These are phyloP conservation scores for Fusarium austroafricanum DNA, from an alignment of 2,329 filamentous ascomycete genomes.

Conservation along the genomic window DNA sequence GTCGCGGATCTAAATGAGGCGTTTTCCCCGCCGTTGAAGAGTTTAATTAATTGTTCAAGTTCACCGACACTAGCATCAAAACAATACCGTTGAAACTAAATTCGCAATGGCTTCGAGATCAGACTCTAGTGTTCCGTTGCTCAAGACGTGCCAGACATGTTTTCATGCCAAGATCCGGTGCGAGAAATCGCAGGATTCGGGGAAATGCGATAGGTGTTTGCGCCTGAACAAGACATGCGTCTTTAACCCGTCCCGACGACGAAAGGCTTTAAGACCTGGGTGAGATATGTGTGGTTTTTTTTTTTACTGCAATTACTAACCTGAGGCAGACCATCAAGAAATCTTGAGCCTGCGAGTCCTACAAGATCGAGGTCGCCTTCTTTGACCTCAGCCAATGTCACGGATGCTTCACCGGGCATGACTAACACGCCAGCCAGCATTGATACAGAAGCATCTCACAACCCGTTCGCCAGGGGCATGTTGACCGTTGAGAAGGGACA, in stretches of 20 bases:
- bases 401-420: slow-evolving; percentile 3
- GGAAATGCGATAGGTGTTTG: slow-evolving; percentile 49
- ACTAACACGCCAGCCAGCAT: slow-evolving; percentile 17
- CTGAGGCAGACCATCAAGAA: slow-evolving; percentile 18
- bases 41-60: slow-evolving; percentile 12
- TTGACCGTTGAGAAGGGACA: slow-evolving; percentile 42
- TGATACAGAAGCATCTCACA: slow-evolving; percentile 34
- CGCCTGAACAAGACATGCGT: slow-evolving; percentile 49
- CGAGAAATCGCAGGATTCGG: slow-evolving; percentile 50
- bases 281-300: not conserved
- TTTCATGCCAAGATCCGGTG: slow-evolving; percentile 53
- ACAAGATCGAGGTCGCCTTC: slow-evolving; percentile 33
- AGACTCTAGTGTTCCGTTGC: slow-evolving; percentile 22
- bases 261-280: slow-evolving; percentile 38
- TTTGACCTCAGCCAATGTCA: slow-evolving; percentile 8
- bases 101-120: slow-evolving; percentile 26
- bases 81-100: not conserved
- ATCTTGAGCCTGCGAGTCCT: slow-evolving; percentile 21
- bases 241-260: slow-evolving; percentile 48
- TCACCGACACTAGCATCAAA: not conserved
- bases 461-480: slow-evolving; percentile 41
- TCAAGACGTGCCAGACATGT: slow-evolving; percentile 52
- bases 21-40: slow-evolving; percentile 16
- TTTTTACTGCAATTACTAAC: not conserved
- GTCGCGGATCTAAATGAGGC: slow-evolving; percentile 17